Base-by-base conservation (phyloP, 2,329 filamentous ascomycete species). In the Cyphellophora attinorum region DNA sequence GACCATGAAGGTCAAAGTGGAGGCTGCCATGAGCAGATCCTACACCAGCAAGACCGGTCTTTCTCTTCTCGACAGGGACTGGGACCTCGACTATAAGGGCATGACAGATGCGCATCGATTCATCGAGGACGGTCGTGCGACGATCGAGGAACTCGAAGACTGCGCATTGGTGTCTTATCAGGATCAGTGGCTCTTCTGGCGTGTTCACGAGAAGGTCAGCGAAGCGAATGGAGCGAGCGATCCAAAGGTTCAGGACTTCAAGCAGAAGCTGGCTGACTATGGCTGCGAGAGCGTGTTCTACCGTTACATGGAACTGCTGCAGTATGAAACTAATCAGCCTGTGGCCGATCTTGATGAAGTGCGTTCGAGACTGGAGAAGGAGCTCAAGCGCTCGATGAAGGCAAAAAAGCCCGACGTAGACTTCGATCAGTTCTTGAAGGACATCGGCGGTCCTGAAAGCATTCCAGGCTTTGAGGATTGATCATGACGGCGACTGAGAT, bases 261-360 rank as follows among this genome's bases (percentile, higher is more conserved):
- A 84, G 49, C 81, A 91, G 28, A 76, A 77, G 13, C 67, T 95
- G 47, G 70, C 73, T 2, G 70, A 70, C 3, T 68, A 91, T 58
- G 85, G 81, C 28, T 93, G 94, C 60, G 88, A 94, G 57, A 77
- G 81, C 44, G 58, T 95, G 34, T 95, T 95, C 62, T 94, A 83
- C 62, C 76, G 81, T 36, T 94, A 86, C 85, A 83, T 94, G 31
- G 88, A 95, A 63, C 72, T 93, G 52, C 78, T 95, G 32, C 86
- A 95, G 60, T 93, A 77, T 51, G 86, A 94, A 60, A 80, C 83
- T 27, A 80, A 77, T 21, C 72, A 74, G 46, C 82, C 85, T 0
- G 84, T 80, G 8, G 21, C 8, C 21, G 8, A 8, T n/a, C 8
- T 25, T 8, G 21, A 25, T 8, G 21, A n/a, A 8, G n/a, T 8